These are phyloP conservation scores for Russula abietina DNA, from an alignment of 768 basidiomycete species.

Conservation along the genomic window DNA sequence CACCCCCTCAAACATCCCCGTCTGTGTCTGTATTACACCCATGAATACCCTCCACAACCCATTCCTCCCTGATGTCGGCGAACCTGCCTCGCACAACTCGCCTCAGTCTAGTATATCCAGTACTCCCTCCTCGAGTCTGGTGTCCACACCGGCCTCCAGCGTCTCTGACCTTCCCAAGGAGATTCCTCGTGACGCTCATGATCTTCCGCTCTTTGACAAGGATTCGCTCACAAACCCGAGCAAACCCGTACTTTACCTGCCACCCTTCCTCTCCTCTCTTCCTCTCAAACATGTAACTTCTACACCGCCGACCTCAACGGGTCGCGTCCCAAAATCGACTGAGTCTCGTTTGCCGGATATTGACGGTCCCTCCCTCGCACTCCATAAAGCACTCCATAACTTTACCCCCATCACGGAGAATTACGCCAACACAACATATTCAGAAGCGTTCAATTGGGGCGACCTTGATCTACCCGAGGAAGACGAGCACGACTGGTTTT, in stretches of 20 bases:
- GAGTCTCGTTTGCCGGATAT: slow-evolving; percentile 77
- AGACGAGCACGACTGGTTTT: slow-evolving; percentile 85
- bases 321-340: slow-evolving; percentile 46
- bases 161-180: slow-evolving; percentile 3
- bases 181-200: slow-evolving; percentile 45
- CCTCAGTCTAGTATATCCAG: not conserved
- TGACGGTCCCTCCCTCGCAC: slow-evolving; percentile 73
- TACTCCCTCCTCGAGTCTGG: slow-evolving; percentile 4
- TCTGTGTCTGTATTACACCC: too few relatives aligned
- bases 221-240: slow-evolving; percentile 34
- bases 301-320: slow-evolving; percentile 26
- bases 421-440: slow-evolving; percentile 64
- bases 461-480: slow-evolving; percentile 60
- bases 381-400: slow-evolving; percentile 79
- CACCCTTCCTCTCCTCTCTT: slow-evolving; percentile 75
- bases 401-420: slow-evolving; percentile 55
- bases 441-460: slow-evolving; percentile 83
- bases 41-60: not conserved
- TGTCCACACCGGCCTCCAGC: slow-evolving; percentile 13
- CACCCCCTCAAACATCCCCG: not conserved
- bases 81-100: slow-evolving; percentile 4
- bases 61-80: not conserved
- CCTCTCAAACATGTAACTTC: slow-evolving; percentile 39
- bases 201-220: slow-evolving; percentile 46
- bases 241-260: slow-evolving; percentile 67